Percentiles rank a stretch among this genome's conserved stretches.
Conservation (phyloP, 75 land plant genomes). For the Picea sitchensis region DNA sequence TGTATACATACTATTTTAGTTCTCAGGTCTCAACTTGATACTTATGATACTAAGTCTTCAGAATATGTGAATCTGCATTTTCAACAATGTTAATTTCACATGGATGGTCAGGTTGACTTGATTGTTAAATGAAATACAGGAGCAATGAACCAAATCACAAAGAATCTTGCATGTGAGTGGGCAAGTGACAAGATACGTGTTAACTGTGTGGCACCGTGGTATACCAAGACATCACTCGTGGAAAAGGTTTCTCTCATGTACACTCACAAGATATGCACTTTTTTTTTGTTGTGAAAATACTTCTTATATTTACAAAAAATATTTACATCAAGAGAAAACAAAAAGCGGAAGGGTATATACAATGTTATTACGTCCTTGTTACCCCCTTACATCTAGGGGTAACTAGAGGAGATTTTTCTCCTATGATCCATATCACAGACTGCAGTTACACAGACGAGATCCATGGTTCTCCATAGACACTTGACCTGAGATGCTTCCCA, state of each 20-base stretch:
- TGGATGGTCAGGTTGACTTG: not conserved
- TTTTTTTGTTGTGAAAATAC: not conserved
- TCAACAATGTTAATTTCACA: not conserved
- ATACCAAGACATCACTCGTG: constrained; percentile 18
- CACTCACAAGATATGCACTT: not conserved
- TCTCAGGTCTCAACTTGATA: not conserved
- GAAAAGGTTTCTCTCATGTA: not conserved
- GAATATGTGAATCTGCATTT: not conserved
- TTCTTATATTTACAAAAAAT: too few relatives aligned
- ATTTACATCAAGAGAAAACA: too few relatives aligned
- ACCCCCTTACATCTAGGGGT: too few relatives aligned
- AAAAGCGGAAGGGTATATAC: not conserved
- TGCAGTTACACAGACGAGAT: too few relatives aligned
- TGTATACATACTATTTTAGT: not conserved
- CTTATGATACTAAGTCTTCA: not conserved
- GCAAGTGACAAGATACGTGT: constrained; percentile 57
- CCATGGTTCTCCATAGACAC: too few relatives aligned
- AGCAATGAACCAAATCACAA: constrained; percentile 49
- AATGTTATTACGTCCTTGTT: not conserved
- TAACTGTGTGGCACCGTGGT: constrained; percentile 51
- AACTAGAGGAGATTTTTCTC: too few relatives aligned
- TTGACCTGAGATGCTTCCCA: too few relatives aligned
- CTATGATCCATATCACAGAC: too few relatives aligned
- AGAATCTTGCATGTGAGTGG: constrained; percentile 63
- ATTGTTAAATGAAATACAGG: constrained; percentile 17